Evolutionary conservation across 352 stramenopile species (phyloP).

Genomic region (Phytophthora quininea): DNA sequence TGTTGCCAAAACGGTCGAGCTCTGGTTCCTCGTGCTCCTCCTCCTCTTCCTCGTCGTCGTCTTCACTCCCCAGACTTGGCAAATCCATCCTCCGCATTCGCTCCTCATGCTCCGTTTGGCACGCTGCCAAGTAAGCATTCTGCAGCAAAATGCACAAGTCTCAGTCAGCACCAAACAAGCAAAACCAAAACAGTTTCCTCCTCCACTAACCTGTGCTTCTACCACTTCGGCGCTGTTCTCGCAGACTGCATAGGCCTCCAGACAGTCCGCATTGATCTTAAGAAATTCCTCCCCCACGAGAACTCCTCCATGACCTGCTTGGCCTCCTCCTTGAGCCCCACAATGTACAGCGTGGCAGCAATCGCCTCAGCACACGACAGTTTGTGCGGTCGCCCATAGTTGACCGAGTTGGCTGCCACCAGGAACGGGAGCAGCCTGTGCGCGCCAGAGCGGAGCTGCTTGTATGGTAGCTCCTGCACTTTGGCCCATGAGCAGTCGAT

Average conservation of each 20-base stretch:
- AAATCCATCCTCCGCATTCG: slow-evolving; percentile 60
- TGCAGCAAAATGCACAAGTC: slow-evolving; percentile 20
- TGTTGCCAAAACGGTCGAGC: slow-evolving; percentile 45
- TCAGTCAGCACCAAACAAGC: not conserved
- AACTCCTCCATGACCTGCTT: slow-evolving; percentile 93
- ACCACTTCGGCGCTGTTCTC: slow-evolving; percentile 77
- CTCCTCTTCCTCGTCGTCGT: slow-evolving; percentile 53
- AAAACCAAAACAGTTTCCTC: slow-evolving; percentile 1
- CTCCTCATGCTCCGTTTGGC: slow-evolving; percentile 64
- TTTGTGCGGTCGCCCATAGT: slow-evolving; percentile 97
- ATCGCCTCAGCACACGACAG: slow-evolving; percentile 97
- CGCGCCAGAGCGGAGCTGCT: slow-evolving; percentile 92
- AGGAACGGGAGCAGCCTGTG: slow-evolving; percentile 98
- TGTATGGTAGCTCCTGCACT: slow-evolving; percentile 95
- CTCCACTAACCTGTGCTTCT: slow-evolving; percentile 56
- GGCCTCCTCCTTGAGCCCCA: slow-evolving; percentile 91
- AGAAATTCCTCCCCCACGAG: slow-evolving; percentile 94
- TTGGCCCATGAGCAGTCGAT: slow-evolving; percentile 99
- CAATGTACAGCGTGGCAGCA: slow-evolving; percentile 97
- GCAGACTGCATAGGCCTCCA: slow-evolving; percentile 87
- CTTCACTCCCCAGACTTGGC: slow-evolving; percentile 63
- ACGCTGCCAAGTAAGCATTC: slow-evolving; percentile 71
- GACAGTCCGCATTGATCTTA: slow-evolving; percentile 93
- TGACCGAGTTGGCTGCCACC: slow-evolving; percentile 98
- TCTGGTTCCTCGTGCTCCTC: slow-evolving; percentile 40